Percentiles rank a stretch among this genome's conserved stretches.
Conservation (phyloP, 768 basidiomycete species). For the Brasilioporus rufonigricans region DNA sequence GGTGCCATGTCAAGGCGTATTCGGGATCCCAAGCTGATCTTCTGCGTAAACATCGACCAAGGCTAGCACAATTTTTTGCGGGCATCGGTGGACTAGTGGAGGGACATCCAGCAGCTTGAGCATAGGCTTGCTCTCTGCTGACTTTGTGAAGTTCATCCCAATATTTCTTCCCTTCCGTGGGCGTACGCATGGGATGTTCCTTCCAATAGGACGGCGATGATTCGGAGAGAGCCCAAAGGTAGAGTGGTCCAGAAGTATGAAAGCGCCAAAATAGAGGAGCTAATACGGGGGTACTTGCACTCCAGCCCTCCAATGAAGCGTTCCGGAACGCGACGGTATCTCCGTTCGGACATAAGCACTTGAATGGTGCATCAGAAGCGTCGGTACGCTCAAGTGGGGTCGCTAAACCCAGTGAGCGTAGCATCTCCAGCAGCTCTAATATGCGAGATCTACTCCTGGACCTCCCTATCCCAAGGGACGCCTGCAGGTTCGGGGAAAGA, state of each 20-base stretch:
- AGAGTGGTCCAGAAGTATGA: constrained; percentile 50
- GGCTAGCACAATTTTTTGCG: constrained; percentile 26
- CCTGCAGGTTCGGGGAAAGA: constrained; percentile 49
- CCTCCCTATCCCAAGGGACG: constrained; percentile 55
- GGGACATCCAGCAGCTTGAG: constrained; percentile 19
- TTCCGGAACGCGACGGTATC: constrained; percentile 48
- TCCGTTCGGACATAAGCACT: constrained; percentile 41
- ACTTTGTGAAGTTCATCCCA: constrained; percentile 58
- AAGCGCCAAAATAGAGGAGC: constrained; percentile 69
- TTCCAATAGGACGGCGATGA: constrained; percentile 54
- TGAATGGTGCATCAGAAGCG: constrained; percentile 42
- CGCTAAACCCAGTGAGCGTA: constrained; percentile 57
- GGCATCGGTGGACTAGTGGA: constrained; percentile 19
- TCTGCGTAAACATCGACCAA: constrained; percentile 56
- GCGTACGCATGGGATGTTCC: constrained; percentile 40
- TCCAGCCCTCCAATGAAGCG: constrained; percentile 44
- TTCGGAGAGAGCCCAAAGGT: constrained; percentile 58
- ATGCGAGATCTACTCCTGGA: constrained; percentile 59
- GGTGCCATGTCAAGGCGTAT: constrained; percentile 67
- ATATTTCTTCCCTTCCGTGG: constrained; percentile 42
- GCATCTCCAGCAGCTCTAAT: constrained; percentile 57
- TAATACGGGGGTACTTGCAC: constrained; percentile 39
- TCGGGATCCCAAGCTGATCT: constrained; percentile 55
- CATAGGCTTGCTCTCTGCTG: constrained; percentile 38
- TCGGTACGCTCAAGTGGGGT: constrained; percentile 52